Conservation (phyloP, 2,329 filamentous ascomycete species). For the Botryotinia narcissicola region DNA sequence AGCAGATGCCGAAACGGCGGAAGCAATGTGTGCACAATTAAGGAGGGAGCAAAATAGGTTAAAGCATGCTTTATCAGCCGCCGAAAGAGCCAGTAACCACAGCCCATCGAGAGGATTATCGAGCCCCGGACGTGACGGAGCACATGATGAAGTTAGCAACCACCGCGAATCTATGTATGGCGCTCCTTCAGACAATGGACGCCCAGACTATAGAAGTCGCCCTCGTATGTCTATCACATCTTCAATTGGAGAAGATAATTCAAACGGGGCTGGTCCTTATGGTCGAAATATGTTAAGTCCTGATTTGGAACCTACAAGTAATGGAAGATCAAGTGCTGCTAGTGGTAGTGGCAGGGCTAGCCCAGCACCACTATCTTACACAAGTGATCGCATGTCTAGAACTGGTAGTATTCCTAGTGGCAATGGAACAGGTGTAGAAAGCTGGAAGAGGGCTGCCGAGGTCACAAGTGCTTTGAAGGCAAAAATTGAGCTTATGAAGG, state of each 20-base stretch:
- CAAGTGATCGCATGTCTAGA: conserved; percentile 30
- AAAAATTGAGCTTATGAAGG: conserved; percentile 98
- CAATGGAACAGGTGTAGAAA: conserved; percentile 67
- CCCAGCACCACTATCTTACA: conserved; percentile 31
- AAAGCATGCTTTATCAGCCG: conserved; percentile 75
- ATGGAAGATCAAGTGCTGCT: conserved; percentile 36
- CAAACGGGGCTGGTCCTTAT: conserved; percentile 55
- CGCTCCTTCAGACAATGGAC: conserved; percentile 28
- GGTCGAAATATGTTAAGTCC: conserved; percentile 37
- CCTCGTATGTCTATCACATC: conserved; percentile 58
- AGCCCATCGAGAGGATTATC: conserved; percentile 34
- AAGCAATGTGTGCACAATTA: conserved; percentile 80
- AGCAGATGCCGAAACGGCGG: conserved; percentile 84
- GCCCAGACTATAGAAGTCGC: conserved; percentile 31
- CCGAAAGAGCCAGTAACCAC: conserved; percentile 50
- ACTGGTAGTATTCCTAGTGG: conserved; percentile 35
- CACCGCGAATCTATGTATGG: conserved; percentile 50
- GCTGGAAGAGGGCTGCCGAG: conserved; percentile 95
- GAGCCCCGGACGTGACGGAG: conserved; percentile 46
- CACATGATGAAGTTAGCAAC: conserved; percentile 57
- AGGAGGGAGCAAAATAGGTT: conserved; percentile 87
- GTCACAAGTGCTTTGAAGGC: conserved; percentile 97
- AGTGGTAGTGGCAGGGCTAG: conserved; percentile 38
- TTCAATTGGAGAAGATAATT: conserved; percentile 70
- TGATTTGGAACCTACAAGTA: conserved; percentile 34